Evolutionary conservation across 148 eudicot species (phyloP).

Genomic region (Rhododendron vialii): DNA sequence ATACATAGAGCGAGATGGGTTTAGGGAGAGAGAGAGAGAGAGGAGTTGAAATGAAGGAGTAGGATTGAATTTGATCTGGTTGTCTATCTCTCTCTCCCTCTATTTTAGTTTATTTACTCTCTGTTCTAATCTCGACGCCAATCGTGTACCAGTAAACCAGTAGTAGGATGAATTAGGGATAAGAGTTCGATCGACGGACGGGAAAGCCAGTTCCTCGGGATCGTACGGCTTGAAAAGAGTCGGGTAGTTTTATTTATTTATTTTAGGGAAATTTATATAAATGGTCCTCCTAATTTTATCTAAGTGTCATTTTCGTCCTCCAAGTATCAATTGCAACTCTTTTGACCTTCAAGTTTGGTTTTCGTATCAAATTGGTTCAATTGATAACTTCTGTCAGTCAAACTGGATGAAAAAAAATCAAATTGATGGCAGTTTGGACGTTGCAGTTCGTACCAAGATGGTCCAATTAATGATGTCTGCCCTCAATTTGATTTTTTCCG

Average conservation of each 20-base stretch:
- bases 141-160: background rate
- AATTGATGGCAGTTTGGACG: no score
- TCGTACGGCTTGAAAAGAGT: slow-evolving; percentile 4
- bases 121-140: background rate
- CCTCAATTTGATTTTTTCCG: no score
- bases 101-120: background rate
- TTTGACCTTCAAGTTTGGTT: no score
- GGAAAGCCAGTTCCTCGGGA: background rate
- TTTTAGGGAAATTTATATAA: no score
- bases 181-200: slow-evolving; percentile 12
- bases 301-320: no score
- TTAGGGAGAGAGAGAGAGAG: background rate
- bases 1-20: background rate
- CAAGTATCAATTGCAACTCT: no score
- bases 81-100: background rate
- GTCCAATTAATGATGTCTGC: no score
- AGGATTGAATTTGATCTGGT: background rate
- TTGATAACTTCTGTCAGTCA: no score
- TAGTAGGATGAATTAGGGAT: background rate
- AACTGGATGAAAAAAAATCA: no score
- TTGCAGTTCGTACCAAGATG: no score
- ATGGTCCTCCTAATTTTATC: no score
- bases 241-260: background rate
- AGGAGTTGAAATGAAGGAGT: slow-evolving; percentile 1
- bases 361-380: no score